phyloP scores from a whole-genome alignment of 495 filamentous ascomycete genomes.

The Penicillium ochrochloron region DNA sequence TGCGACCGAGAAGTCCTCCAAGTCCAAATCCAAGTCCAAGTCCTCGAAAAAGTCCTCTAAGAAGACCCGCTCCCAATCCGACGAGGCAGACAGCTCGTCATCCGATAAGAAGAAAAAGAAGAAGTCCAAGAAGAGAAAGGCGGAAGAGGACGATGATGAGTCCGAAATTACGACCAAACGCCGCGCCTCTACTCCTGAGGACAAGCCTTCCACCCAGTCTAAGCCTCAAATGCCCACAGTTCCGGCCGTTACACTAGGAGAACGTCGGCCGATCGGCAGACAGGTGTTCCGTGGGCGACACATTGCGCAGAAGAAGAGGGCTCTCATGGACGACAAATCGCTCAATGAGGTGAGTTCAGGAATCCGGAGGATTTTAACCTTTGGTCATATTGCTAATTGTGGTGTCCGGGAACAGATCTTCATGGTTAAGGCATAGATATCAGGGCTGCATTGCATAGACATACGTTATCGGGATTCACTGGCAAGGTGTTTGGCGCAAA shows the following conservation, averaged over 20 bases:
- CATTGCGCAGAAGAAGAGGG: slow-evolving; percentile 79
- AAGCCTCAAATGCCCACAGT: slow-evolving; percentile 25
- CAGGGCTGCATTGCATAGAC: slow-evolving; percentile 16
- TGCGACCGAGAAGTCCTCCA: slow-evolving; percentile 17
- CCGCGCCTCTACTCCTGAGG: neutral
- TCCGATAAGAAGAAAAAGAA: slow-evolving; percentile 45
- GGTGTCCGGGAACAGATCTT: slow-evolving; percentile 59
- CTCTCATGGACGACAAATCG: slow-evolving; percentile 70
- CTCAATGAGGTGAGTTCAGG: slow-evolving; percentile 69
- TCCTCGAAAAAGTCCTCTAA: slow-evolving; percentile 23
- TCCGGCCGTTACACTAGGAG: slow-evolving; percentile 36
- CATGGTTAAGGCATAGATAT: slow-evolving; percentile 64
- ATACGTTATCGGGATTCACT: slow-evolving; percentile 8
- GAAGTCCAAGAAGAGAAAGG: slow-evolving; percentile 56
- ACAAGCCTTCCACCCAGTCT: slow-evolving; percentile 21
- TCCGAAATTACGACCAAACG: slow-evolving; percentile 3
- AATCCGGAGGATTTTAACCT: neutral
- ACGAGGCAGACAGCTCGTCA: slow-evolving; percentile 21
- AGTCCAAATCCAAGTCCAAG: slow-evolving; percentile 30
- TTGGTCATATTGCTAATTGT: neutral
- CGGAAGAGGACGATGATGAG: slow-evolving; percentile 38
- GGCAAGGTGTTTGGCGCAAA: slow-evolving; percentile 19
- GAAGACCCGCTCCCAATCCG: slow-evolving; percentile 25
- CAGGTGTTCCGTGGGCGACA: slow-evolving; percentile 70
- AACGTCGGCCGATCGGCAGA: slow-evolving; percentile 55